Conservation (phyloP, 2,329 filamentous ascomycete genomes). For the Ampelomyces quisqualis region DNA sequence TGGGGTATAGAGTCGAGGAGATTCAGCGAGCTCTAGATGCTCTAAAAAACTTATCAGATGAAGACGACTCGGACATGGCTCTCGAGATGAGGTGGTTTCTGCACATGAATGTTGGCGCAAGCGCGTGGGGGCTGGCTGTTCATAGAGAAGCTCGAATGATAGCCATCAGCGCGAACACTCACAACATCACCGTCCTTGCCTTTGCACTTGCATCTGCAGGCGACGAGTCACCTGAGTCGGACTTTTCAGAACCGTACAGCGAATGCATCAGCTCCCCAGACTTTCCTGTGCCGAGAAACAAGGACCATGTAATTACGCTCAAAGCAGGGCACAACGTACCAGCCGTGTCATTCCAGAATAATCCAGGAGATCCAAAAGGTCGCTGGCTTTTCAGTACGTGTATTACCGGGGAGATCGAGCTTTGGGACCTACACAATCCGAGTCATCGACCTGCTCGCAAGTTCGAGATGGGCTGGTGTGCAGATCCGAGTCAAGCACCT, state of each 20-base stretch:
- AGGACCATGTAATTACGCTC: conserved; percentile 26
- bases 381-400: conserved; percentile 60
- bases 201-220: conserved; percentile 51
- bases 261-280: conserved; percentile 12
- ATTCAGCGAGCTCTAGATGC: conserved; percentile 29
- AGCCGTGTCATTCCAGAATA: conserved; percentile 60
- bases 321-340: conserved; percentile 54
- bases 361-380: conserved; percentile 55
- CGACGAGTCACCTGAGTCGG: not conserved
- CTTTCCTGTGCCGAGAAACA: conserved; percentile 29
- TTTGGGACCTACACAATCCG: conserved; percentile 49
- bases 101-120: conserved; percentile 70
- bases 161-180: conserved; percentile 77
- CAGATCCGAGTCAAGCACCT: conserved; percentile 13
- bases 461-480: conserved; percentile 32
- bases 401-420: conserved; percentile 52
- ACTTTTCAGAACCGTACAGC: conserved; percentile 2
- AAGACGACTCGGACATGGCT: conserved; percentile 42
- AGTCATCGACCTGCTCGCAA: conserved; percentile 13
- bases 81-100: conserved; percentile 61
- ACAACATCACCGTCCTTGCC: conserved; percentile 59
- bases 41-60: not conserved
- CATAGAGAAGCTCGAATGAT: conserved; percentile 81
- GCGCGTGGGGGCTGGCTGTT: conserved; percentile 86
- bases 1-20: conserved; percentile 43